These are phyloP conservation scores for Saussurea involucrata DNA, from an alignment of 129 eudicot species.

Conservation along the genomic window DNA sequence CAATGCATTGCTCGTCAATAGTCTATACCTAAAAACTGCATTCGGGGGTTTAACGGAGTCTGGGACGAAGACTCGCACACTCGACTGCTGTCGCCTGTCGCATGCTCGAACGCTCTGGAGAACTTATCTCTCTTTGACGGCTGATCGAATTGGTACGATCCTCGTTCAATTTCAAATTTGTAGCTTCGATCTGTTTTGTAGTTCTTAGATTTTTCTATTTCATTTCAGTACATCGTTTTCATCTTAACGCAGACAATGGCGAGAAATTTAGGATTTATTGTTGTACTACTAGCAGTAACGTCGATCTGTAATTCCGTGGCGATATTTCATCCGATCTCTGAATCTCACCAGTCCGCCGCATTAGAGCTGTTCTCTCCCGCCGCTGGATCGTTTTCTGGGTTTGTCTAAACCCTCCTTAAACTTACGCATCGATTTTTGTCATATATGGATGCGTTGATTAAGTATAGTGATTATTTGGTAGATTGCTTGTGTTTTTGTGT, in stretches of 20 bases:
- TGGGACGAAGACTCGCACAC: constrained; percentile 27
- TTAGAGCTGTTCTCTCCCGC: constrained; percentile 41
- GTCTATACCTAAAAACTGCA: constrained; percentile 22
- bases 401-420: constrained; percentile 24
- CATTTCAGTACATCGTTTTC: neutral
- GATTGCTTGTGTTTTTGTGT: neutral
- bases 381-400: constrained; percentile 68
- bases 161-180: neutral
- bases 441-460: neutral
- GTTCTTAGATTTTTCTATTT: neutral
- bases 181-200: neutral
- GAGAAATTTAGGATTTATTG: constrained; percentile 45
- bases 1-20: neutral
- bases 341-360: constrained; percentile 78
- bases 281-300: constrained; percentile 30
- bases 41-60: constrained; percentile 20
- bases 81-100: constrained; percentile 15
- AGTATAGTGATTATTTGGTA: neutral
- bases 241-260: constrained; percentile 44
- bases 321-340: constrained; percentile 61
- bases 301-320: constrained; percentile 59
- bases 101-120: constrained; percentile 17
- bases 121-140: constrained; percentile 11
- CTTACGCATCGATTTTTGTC: constrained; percentile 10
- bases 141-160: constrained; percentile 23